Base-by-base conservation (phyloP, 2,329 filamentous ascomycete species). In the Elsinoe necatrix region DNA sequence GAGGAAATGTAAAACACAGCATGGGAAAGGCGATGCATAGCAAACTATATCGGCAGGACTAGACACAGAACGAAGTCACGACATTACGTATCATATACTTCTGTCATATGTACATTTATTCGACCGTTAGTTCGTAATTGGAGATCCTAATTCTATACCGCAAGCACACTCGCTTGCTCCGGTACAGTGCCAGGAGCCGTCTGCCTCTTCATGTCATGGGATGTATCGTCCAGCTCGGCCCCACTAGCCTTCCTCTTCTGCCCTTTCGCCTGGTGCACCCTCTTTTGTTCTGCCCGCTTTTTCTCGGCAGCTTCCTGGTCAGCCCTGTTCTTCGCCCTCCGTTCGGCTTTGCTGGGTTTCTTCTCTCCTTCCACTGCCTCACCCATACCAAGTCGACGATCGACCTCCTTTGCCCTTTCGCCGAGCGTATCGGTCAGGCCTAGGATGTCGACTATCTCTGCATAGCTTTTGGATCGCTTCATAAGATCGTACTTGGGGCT, bases 401-500 rank as follows among this genome's bases (percentile, higher is more conserved):
- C 91, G 3, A 85, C 75, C 5, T 81, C 79, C 43, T 75, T 75
- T 0, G 91, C 91, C 59, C 75, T 71, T 29, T 82, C 79, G 18
- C 82, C 65, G 43, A 95, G 70, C 57, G 85, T 77, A 29, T 60
- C 60, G 1, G 83, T 77, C 34, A 88, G 77, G 0, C 78, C 81
- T 27, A 97, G 71, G 1, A 78, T 73, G 57, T 82, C 76, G 65
- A 89, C 86, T 1, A 85, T 70, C 54, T 87, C 83, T 7, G 72
- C 73, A 66, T 96, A 95, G 63, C 80, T 86, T 72, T 85, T 90
- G 59, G 80, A 79, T 47, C 74, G 71, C 60, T 81, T 82, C 63
- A 93, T 77, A 2, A 75, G 70, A 58, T 78, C 77, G 67, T 86
- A 87, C 0, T 75, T 75, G 37, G 80, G 75, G 48, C 82, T 76